Evolutionary conservation across 352 stramenopile species (phyloP), one percentile per base, ranked within the genome.

Genomic region (Globisporangium nodosum): DNA sequence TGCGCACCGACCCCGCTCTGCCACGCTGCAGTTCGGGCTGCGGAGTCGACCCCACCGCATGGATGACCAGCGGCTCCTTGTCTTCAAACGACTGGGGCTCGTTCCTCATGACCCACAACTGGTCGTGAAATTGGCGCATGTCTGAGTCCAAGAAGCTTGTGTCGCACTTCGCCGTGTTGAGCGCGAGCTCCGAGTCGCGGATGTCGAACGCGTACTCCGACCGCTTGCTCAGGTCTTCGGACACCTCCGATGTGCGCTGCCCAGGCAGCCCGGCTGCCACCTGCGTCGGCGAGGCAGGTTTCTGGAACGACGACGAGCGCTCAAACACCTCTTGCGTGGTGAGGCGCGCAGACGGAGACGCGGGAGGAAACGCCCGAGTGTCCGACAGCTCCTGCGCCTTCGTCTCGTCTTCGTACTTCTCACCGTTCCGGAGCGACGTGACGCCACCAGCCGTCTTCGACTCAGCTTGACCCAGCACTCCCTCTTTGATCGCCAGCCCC

Each of bases 121-220:
- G 67, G 8, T 81, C 78, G 47, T 90, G 77, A 68, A 90, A 90
- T 51, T 83, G 69, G 9, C 80, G 80, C 80, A 90, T 90, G 39
- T 88, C 77, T 3, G 68, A 71, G 56, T 88, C 80, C 33, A 90
- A 55, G 49, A 81, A 83, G 56, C 71, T 78, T 45, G 68, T 73
- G 62, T 90, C 80, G 43, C 80, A 88, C 24, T 66, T 65, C 12
- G 73, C 68, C 4, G 79, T 85, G 57, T 90, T 77, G 3, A 84
- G 53, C 5, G 63, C 68, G 39, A 76, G 37, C 9, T 81, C 71
- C 8, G 74, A 75, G 49, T 81, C 71, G 30, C 71, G 68, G 8
- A 72, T 45, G 37, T 73, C 58, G 65, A 72, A 78, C 18, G 35
- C 27, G 52, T 71, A 40, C 33, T 48, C 56, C 5, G 60, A 57